Evolutionary conservation across 164 flowering plant species (phyloP).

Genomic region (Chloranthus sessilifolius): DNA sequence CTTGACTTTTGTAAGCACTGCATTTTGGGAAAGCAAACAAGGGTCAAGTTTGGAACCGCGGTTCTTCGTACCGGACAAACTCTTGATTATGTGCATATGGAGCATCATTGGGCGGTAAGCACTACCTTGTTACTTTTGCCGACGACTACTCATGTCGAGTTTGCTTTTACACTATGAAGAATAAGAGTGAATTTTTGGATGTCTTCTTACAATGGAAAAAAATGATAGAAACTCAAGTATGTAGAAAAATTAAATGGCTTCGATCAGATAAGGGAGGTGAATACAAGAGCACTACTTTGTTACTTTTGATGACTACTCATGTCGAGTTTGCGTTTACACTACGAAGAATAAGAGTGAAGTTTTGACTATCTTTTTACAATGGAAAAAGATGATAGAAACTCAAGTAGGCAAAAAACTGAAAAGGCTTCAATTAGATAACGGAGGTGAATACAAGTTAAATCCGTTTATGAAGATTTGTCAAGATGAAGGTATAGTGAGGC

Average conservation of each 20-base stretch:
- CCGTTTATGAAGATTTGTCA: no score
- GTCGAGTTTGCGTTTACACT: neutral
- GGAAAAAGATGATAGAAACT: no score
- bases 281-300: neutral
- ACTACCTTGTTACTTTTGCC: no score
- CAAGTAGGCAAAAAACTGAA: conserved; percentile 2
- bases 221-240: no score
- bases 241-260: no score
- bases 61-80: conserved; percentile 3
- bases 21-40: conserved; percentile 10
- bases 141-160: no score
- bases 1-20: conserved; percentile 18
- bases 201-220: neutral
- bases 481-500: conserved; percentile 1
- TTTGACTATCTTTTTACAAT: neutral
- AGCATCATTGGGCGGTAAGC: no score
- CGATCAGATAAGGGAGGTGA: no score
- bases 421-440: neutral
- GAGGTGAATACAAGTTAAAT: neutral
- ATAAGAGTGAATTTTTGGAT: no score
- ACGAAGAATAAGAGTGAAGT: neutral
- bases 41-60: conserved; percentile 1
- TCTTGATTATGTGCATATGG: conserved; percentile 8
- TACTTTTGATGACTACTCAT: conserved; percentile 1
- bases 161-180: no score